phyloP scores from a whole-genome alignment of 73 alveolate species.

The Halteria grandinella region DNA sequence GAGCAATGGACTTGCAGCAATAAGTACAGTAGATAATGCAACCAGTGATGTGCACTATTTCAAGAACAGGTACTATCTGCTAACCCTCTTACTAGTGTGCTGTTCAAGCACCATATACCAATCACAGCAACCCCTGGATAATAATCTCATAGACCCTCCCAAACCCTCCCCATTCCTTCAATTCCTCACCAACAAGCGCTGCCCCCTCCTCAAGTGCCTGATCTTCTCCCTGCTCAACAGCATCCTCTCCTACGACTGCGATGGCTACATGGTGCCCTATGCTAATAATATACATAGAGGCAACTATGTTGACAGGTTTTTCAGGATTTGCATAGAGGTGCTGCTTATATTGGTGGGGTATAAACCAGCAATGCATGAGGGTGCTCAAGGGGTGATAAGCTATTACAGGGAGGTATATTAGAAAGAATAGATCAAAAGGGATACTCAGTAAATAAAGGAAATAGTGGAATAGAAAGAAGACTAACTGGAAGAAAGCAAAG shows the following conservation, averaged over 20 bases:
- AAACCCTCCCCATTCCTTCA: no score
- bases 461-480: neutral
- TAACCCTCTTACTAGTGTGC: neutral
- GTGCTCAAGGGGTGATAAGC: no score
- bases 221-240: neutral
- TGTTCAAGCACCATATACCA: neutral
- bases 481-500: neutral
- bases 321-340: neutral
- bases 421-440: neutral
- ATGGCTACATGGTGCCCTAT: slow-evolving; percentile 3
- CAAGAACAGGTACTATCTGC: slow-evolving; percentile 2
- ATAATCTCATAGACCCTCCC: neutral
- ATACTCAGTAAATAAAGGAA: neutral
- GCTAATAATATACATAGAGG: neutral
- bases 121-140: neutral
- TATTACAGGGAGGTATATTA: neutral
- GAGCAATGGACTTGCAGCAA: slow-evolving; percentile 11
- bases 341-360: neutral
- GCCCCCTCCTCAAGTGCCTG: neutral
- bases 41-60: neutral
- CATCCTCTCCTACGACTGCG: slow-evolving; percentile 1
- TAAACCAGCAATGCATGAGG: neutral
- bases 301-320: neutral
- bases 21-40: neutral
- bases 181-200: neutral